Percentiles rank a stretch among this genome's conserved stretches.
phyloP scores from a whole-genome alignment of 139 green algal genomes.

The Chlorella vulgaris region DNA sequence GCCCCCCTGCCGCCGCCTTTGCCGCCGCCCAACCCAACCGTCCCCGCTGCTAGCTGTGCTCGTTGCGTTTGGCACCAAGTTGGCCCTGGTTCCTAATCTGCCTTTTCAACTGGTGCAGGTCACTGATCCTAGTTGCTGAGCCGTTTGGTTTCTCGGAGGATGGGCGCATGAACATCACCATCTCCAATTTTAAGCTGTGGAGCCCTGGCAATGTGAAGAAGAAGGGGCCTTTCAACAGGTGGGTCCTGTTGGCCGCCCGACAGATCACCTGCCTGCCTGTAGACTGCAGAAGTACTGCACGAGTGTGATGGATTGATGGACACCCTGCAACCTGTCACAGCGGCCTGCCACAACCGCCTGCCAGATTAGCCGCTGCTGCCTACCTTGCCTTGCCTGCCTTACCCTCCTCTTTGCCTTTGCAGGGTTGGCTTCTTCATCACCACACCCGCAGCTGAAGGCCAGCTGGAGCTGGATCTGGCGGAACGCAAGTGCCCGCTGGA shows the following conservation, averaged over 20 bases:
- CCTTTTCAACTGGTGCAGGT: constrained; percentile 33
- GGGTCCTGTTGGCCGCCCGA: neutral
- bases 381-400: neutral
- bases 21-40: neutral
- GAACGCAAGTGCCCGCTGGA: constrained; percentile 65
- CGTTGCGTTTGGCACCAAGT: too few relatives aligned
- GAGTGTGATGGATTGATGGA: too few relatives aligned
- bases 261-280: neutral
- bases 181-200: constrained; percentile 52
- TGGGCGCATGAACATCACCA: constrained; percentile 58
- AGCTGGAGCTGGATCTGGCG: constrained; percentile 62
- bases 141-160: constrained; percentile 69
- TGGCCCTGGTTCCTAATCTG: too few relatives aligned
- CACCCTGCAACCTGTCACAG: too few relatives aligned
- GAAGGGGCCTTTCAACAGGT: constrained; percentile 11
- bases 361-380: neutral
- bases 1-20: too few relatives aligned
- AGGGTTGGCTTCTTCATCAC: constrained; percentile 74
- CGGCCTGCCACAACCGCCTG: neutral
- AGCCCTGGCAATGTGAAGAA: constrained; percentile 3
- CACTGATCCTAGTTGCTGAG: constrained; percentile 65
- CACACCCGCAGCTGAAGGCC: constrained; percentile 56
- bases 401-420: neutral
- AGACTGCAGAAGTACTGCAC: neutral
- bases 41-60: neutral